A percentile compares a stretch with the other conserved stretches of the same genome.
Evolutionary conservation across 192 early-diverging fungal species (phyloP).

Genomic region (Entomortierella beljakovae): DNA sequence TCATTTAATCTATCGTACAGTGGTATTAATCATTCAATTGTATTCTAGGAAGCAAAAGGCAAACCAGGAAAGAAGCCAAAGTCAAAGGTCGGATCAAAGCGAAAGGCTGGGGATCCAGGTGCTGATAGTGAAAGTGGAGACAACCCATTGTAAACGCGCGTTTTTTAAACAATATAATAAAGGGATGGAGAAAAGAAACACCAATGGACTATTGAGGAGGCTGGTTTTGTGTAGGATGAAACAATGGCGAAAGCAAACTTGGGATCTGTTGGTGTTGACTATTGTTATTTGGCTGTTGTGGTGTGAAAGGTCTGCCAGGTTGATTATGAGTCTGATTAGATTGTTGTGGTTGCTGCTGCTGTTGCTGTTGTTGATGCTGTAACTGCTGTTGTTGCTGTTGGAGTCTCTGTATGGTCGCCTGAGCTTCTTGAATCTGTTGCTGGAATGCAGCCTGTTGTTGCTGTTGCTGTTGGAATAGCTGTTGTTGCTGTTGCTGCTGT

Average conservation of each 20-base stretch:
- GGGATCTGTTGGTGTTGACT: conserved; percentile 18
- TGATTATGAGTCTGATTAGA: conserved; percentile 8
- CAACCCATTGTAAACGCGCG: conserved; percentile 5
- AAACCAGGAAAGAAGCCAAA: conserved; percentile 18
- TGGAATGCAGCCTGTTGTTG: conserved; percentile 47
- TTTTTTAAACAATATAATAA: not conserved
- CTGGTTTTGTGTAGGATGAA: conserved; percentile 21
- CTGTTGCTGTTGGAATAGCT: conserved; percentile 31
- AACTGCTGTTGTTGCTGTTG: conserved; percentile 43
- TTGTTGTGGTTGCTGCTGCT: not conserved
- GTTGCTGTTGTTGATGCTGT: conserved; percentile 21
- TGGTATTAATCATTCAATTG: not conserved
- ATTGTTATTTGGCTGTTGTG: conserved; percentile 10
- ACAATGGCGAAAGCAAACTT: conserved; percentile 34
- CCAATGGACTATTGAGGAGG: conserved; percentile 13
- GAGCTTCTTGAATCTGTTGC: conserved; percentile 47
- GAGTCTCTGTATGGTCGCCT: conserved; percentile 40
- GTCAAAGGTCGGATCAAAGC: not conserved
- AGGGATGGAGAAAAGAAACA: not conserved
- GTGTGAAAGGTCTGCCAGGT: not conserved
- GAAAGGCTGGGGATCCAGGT: not conserved
- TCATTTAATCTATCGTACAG: not conserved
- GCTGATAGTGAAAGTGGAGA: not conserved
- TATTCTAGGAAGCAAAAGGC: conserved; percentile 10
- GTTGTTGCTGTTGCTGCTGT: conserved; percentile 40